Evolutionary conservation across 129 eudicot genomes (phyloP), one percentile per base, ranked within the genome.

Genomic region (Tanacetum coccineum): DNA sequence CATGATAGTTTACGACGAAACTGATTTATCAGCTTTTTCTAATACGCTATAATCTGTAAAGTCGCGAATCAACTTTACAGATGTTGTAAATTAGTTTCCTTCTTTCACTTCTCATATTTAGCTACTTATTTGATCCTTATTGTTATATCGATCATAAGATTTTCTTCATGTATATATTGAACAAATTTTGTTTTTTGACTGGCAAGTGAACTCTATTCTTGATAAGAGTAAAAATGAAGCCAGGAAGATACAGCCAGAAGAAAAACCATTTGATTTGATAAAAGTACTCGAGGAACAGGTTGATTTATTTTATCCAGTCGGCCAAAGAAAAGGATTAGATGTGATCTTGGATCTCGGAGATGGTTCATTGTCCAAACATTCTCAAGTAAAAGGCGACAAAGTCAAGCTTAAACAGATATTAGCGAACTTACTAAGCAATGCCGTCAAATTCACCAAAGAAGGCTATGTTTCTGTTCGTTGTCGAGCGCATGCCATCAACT

Each of bases 361-460:
- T 66, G 90, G 80, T 49, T 78, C 88, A 3, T 22, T 87, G 54
- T 59, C 56, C 47, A 83, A 78, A 30, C 73, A 47, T 74, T 77
- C 81, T 44, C 68, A 42, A n/a, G 96, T 85, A 13, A 85, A 63
- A 86, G 98, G 98, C 1, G 98, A 91, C 62, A 73, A 74, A 9
- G 71, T 75, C 20, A 91, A 73, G 72, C 81, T 87, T 20, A 85
- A 83, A 68, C 98, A 85, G 46, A 88, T 91, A n/a, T 26, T 91
- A 66, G 60, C 80, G 30, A 91, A 87, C 81, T 72, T 91, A 63
- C 51, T 87, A n/a, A 91, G 88, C 72, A 91, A 91, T 58, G 98
- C 98, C 9, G 78, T 88, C 50, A 88, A 91, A 39, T 91, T 87
- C 40, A 91, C 98, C 13, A 67, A 86, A 6, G 85, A 88, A 8